Percentiles rank a stretch among this genome's conserved stretches.
Conservation (phyloP, 2,329 filamentous ascomycete genomes). For the Graphium sp. region DNA sequence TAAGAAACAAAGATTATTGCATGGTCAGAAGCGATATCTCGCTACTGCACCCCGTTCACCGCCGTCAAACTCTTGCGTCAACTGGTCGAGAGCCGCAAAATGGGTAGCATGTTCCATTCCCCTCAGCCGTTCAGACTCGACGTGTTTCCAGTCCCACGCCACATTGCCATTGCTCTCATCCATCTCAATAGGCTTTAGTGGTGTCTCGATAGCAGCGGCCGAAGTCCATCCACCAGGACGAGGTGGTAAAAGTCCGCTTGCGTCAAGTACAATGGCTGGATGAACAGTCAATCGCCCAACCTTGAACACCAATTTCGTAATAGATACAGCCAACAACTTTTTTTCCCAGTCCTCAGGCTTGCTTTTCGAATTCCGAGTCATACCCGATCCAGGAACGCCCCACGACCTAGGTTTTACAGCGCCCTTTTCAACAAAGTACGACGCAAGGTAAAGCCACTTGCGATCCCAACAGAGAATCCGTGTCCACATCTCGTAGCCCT, state of each 20-base stretch:
- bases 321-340: conserved; percentile 51
- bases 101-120: conserved; percentile 37
- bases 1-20: too few relatives aligned
- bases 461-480: conserved; percentile 58
- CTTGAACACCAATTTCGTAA: conserved; percentile 75
- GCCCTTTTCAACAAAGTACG: conserved; percentile 43
- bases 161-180: conserved; percentile 9
- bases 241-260: conserved; percentile 57
- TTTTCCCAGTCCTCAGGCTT: conserved; percentile 40
- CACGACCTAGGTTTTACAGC: too few relatives aligned
- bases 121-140: conserved; percentile 35
- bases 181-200: too few relatives aligned
- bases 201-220: conserved; percentile 17
- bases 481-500: conserved; percentile 35
- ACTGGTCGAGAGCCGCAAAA: conserved; percentile 38
- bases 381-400: too few relatives aligned
- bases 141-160: conserved; percentile 39
- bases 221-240: conserved; percentile 49
- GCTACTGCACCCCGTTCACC: conserved; percentile 33
- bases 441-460: conserved; percentile 67
- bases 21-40: too few relatives aligned
- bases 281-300: conserved; percentile 69
- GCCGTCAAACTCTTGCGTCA: conserved; percentile 33
- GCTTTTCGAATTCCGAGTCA: too few relatives aligned
- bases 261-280: conserved; percentile 57